These are phyloP conservation scores for Trametes gibbosa DNA, from an alignment of 768 basidiomycete species.

Conservation along the genomic window DNA sequence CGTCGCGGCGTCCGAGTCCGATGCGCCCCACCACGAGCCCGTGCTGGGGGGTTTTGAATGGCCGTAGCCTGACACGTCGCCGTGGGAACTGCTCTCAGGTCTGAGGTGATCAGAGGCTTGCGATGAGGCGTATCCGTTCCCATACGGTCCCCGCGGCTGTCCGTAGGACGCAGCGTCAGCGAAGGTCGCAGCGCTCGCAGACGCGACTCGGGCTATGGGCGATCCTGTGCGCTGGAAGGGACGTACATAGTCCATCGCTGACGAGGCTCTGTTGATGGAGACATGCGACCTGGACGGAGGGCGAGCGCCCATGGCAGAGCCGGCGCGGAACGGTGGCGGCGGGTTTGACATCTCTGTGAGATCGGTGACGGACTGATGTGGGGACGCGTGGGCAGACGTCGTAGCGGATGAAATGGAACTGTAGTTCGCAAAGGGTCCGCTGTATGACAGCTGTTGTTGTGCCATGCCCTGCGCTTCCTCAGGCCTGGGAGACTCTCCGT, in stretches of 20 bases:
- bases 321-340: conserved; percentile 55
- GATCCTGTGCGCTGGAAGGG: conserved; percentile 44
- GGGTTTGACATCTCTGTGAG: conserved; percentile 31
- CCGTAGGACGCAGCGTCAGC: conserved; percentile 38
- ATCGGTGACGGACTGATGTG: conserved; percentile 55
- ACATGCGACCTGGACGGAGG: conserved; percentile 44
- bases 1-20: conserved; percentile 44
- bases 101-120: conserved; percentile 15
- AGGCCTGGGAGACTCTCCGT: conserved; percentile 50
- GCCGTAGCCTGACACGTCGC: conserved; percentile 15
- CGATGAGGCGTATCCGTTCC: conserved; percentile 37
- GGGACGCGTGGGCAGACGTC: conserved; percentile 74
- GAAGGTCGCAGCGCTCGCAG: conserved; percentile 53
- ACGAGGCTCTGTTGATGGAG: conserved; percentile 69
- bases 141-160: conserved; percentile 25
- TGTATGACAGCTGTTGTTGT: conserved; percentile 42
- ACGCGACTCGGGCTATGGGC: conserved; percentile 52
- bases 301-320: conserved; percentile 65
- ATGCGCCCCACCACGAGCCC: conserved; percentile 62
- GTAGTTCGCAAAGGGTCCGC: conserved; percentile 91
- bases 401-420: conserved; percentile 85
- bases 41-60: conserved; percentile 36
- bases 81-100: conserved; percentile 12
- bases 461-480: conserved; percentile 39
- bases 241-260: conserved; percentile 72